Percentiles rank a stretch among this genome's conserved stretches.
These are phyloP conservation scores for Paramecium octaurelia DNA, from an alignment of 73 alveolate species.

Conservation along the genomic window DNA sequence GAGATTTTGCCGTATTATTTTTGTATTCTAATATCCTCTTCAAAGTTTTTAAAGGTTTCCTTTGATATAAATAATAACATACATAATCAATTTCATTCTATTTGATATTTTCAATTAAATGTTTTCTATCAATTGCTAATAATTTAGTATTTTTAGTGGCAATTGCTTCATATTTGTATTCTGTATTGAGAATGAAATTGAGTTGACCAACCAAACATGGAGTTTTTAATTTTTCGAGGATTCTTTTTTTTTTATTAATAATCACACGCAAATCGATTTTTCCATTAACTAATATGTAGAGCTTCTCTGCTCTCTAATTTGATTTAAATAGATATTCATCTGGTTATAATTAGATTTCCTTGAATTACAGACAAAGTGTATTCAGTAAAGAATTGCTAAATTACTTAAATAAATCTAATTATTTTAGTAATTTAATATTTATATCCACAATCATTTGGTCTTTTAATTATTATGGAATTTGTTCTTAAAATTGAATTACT, in stretches of 20 bases:
- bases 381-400: not conserved
- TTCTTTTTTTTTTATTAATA: not conserved
- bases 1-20: not conserved
- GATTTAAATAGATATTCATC: conserved; percentile 19
- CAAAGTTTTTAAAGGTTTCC: not conserved
- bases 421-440: not conserved
- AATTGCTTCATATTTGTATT: not conserved
- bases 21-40: not conserved
- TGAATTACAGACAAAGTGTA: not conserved
- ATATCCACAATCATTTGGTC: not conserved
- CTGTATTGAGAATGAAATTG: not conserved
- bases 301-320: not conserved
- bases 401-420: not conserved
- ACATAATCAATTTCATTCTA: not conserved
- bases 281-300: not conserved
- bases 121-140: not conserved
- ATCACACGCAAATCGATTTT: not conserved
- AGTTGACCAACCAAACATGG: not conserved
- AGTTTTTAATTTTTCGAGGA: not conserved
- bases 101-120: not conserved
- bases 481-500: not conserved
- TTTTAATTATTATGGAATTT: conserved; percentile 1
- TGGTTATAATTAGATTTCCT: not conserved
- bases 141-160: not conserved
- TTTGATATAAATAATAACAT: not conserved